Percentiles rank a stretch among this genome's conserved stretches.
phyloP scores from a whole-genome alignment of 2,329 filamentous ascomycete genomes.

The Aaosphaeria pasadenensis region DNA sequence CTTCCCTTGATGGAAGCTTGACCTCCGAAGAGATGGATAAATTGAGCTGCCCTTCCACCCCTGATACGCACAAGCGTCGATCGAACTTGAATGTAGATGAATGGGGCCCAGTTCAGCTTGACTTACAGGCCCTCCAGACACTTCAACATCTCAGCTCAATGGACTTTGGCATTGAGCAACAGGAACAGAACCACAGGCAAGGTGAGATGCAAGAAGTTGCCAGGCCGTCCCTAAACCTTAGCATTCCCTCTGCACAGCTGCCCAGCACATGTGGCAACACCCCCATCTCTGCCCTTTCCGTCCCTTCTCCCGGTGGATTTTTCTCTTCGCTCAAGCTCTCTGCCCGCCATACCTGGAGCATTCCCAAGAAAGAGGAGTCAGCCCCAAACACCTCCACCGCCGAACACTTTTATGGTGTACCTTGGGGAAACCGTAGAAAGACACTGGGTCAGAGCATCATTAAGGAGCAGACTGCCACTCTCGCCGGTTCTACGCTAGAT shows the following conservation, averaged over 20 bases:
- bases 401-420: conserved; percentile 83
- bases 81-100: conserved; percentile 57
- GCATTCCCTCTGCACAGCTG: conserved; percentile 29
- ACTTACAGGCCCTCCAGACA: conserved; percentile 76
- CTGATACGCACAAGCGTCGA: conserved; percentile 53
- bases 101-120: conserved; percentile 64
- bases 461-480: conserved; percentile 4
- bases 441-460: conserved; percentile 21
- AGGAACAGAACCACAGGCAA: conserved; percentile 7
- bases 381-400: conserved; percentile 86
- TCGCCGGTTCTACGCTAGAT: conserved; percentile 33
- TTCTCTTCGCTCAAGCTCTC: conserved; percentile 79
- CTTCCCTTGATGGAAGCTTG: conserved; percentile 85
- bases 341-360: conserved; percentile 78
- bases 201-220: conserved; percentile 59
- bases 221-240: conserved; percentile 46
- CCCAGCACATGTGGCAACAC: conserved; percentile 38
- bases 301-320: conserved; percentile 89
- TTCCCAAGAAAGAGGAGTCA: conserved; percentile 38
- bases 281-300: conserved; percentile 76
- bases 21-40: conserved; percentile 83
- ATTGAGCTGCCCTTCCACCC: conserved; percentile 81
- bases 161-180: conserved; percentile 2
- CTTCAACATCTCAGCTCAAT: conserved; percentile 64
- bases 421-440: conserved; percentile 56